These are phyloP conservation scores for Neurospora africana DNA, from an alignment of 495 filamentous ascomycete species.

Conservation along the genomic window DNA sequence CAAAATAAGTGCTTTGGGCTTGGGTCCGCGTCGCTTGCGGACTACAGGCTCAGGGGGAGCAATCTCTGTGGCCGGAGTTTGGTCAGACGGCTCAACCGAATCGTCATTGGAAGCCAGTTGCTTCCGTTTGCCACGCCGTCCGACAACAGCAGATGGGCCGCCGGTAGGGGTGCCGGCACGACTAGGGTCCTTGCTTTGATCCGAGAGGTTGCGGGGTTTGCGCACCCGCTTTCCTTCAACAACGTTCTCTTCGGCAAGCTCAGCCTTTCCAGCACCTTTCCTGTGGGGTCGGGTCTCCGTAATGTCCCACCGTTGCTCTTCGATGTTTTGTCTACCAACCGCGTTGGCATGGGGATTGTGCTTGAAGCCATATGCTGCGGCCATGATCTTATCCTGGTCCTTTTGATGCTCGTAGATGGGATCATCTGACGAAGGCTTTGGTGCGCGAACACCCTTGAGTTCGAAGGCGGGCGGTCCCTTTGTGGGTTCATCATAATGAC, in stretches of 20 bases:
- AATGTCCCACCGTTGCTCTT: conserved; percentile 35
- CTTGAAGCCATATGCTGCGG: conserved; percentile 35
- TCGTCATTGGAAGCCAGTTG: conserved; percentile 9
- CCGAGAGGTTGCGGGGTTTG: conserved; percentile 30
- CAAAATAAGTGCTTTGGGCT: background rate
- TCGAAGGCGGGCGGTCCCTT: conserved; percentile 27
- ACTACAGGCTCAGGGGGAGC: background rate
- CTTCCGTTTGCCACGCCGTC: conserved; percentile 25
- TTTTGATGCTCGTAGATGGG: conserved; percentile 21
- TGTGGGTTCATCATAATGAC: conserved; percentile 20
- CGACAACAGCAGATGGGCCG: conserved; percentile 2
- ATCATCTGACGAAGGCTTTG: conserved; percentile 24
- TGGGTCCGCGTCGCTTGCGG: conserved; percentile 9
- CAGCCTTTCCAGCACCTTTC: conserved; percentile 36
- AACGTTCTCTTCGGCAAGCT: conserved; percentile 31
- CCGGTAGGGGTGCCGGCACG: conserved; percentile 28
- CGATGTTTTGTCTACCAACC: conserved; percentile 34
- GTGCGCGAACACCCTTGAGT: conserved; percentile 29
- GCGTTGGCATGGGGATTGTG: conserved; percentile 28
- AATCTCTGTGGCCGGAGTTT: conserved; percentile 1
- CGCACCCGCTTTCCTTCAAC: conserved; percentile 32
- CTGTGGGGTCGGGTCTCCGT: conserved; percentile 37
- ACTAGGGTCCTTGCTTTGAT: conserved; percentile 32
- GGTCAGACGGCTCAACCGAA: background rate
- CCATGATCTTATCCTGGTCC: conserved; percentile 35